Percentiles rank a stretch among this genome's conserved stretches.
Evolutionary conservation across 768 basidiomycete species (phyloP).

Genomic region (Boletus subparvulus): DNA sequence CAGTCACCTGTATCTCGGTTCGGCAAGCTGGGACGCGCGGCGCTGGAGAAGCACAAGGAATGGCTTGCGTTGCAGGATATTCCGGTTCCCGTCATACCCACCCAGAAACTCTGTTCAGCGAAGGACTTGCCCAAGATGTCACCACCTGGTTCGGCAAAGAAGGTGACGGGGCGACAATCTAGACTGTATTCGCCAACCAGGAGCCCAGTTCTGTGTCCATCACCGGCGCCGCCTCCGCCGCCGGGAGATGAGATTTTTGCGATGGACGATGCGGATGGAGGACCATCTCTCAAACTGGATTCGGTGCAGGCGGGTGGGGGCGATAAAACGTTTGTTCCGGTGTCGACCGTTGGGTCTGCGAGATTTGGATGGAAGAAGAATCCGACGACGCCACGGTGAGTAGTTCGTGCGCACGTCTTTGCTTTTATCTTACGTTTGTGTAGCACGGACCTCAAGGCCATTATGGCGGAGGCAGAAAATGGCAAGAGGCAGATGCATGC

Average conservation of each 20-base stretch:
- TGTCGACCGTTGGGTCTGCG: conserved; percentile 1
- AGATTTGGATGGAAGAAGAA: conserved; percentile 49
- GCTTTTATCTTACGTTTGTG: conserved; percentile 11
- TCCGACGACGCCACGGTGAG: conserved; percentile 51
- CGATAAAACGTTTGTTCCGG: neutral
- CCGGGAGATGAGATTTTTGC: conserved; percentile 69
- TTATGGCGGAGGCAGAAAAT: conserved; percentile 78
- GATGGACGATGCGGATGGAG: conserved; percentile 75
- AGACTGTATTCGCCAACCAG: conserved; percentile 4
- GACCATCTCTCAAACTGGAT: conserved; percentile 27
- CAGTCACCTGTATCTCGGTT: conserved; percentile 70
- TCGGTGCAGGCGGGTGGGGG: conserved; percentile 8
- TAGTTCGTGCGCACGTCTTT: conserved; percentile 12
- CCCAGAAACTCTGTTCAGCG: conserved; percentile 17
- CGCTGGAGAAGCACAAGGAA: conserved; percentile 59
- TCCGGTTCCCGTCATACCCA: conserved; percentile 51
- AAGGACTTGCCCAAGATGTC: conserved; percentile 34
- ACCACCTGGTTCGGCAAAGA: conserved; percentile 27
- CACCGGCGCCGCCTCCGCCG: neutral
- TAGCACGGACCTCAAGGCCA: conserved; percentile 79
- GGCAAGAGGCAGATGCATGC: conserved; percentile 17
- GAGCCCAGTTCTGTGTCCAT: conserved; percentile 29
- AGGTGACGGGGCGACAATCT: neutral
- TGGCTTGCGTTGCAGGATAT: conserved; percentile 76
- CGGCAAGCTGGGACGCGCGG: conserved; percentile 46